Evolutionary conservation across 2,329 filamentous ascomycete species (phyloP).

Genomic region (Fusarium metavorans): DNA sequence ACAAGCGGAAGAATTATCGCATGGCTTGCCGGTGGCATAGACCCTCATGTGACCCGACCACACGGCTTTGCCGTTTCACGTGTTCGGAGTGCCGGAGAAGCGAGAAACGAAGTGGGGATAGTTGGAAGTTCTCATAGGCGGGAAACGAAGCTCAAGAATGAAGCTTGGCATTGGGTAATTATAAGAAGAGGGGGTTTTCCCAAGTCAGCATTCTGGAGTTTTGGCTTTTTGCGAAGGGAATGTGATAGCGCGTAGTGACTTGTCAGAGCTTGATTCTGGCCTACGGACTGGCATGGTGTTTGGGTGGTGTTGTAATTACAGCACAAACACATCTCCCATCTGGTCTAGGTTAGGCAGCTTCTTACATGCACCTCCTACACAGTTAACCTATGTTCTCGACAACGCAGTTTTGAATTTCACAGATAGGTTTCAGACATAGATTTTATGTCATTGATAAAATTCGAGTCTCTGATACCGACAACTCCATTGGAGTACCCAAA

Average conservation of each 20-base stretch:
- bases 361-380: background rate
- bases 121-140: background rate
- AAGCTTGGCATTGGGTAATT: background rate
- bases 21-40: background rate
- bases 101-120: background rate
- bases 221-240: background rate
- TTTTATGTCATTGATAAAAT: too few relatives aligned
- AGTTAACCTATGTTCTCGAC: background rate
- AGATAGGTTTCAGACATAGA: background rate
- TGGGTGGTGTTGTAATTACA: background rate
- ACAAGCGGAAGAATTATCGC: background rate
- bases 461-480: background rate
- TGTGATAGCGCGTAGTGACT: background rate
- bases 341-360: background rate
- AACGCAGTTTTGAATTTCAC: background rate
- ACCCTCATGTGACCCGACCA: background rate
- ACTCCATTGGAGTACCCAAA: background rate
- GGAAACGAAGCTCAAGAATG: background rate
- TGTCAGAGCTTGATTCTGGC: background rate
- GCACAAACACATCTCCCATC: background rate
- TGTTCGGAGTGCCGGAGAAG: background rate
- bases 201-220: background rate
- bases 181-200: background rate
- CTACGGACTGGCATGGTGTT: background rate
- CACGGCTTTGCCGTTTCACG: background rate